These are phyloP conservation scores for Russula olivacea DNA, from an alignment of 768 basidiomycete species.

Conservation along the genomic window DNA sequence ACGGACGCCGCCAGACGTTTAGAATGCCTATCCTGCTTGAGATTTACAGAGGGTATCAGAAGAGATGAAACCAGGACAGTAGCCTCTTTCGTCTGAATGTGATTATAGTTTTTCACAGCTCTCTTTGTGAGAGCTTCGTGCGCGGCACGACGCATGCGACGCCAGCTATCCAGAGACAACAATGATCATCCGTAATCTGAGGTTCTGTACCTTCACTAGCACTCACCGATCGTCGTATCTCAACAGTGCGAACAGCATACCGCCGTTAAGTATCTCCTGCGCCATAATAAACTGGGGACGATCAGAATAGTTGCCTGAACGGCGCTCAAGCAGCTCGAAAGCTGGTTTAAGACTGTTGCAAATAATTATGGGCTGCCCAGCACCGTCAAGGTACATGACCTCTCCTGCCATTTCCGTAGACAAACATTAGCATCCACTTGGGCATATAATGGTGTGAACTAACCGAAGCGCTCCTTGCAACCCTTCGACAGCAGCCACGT, in stretches of 20 bases:
- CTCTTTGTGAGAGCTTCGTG: constrained; percentile 32
- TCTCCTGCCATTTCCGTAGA: constrained; percentile 4
- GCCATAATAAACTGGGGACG: constrained; percentile 21
- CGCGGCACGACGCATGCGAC: constrained; percentile 31
- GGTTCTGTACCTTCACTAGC: no score
- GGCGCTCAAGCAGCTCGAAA: constrained; percentile 27
- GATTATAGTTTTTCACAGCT: constrained; percentile 25
- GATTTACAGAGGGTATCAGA: constrained; percentile 26
- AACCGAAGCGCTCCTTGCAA: constrained; percentile 3
- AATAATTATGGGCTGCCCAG: constrained; percentile 22
- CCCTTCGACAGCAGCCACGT: background rate
- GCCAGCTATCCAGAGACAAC: constrained; percentile 28
- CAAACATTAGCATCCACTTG: background rate
- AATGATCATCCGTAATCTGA: no score
- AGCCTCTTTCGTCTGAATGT: constrained; percentile 31
- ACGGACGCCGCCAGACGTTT: constrained; percentile 28
- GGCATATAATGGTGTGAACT: background rate
- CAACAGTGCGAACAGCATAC: constrained; percentile 6
- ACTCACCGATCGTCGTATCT: background rate
- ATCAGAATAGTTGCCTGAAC: constrained; percentile 30
- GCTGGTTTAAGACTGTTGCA: constrained; percentile 1
- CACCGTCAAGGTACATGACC: constrained; percentile 25
- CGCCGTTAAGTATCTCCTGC: constrained; percentile 12
- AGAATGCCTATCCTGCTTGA: constrained; percentile 30
- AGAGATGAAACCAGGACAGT: constrained; percentile 29